These are phyloP conservation scores for Suzukiozyma palmioleophila DNA, from an alignment of 1,139 yeast species.

Conservation along the genomic window DNA sequence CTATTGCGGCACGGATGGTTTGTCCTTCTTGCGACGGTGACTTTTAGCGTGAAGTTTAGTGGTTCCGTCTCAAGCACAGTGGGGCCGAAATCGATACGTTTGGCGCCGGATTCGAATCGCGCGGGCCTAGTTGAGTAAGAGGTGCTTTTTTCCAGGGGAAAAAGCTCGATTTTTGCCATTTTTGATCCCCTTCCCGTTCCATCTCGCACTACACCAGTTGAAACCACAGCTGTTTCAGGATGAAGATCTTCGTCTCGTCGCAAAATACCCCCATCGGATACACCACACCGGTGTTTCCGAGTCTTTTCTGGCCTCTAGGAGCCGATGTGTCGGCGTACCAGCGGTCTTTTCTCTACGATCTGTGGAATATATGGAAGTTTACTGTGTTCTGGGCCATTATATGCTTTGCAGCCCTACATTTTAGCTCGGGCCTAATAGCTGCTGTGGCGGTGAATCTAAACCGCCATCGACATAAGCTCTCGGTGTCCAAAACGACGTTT, in stretches of 20 bases:
- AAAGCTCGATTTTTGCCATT: neutral
- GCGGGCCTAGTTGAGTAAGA: neutral
- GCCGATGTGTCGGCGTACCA: conserved; percentile 37
- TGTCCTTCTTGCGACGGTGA: too few relatives aligned
- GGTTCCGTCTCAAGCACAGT: too few relatives aligned
- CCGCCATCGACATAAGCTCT: conserved; percentile 16
- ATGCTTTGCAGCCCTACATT: conserved; percentile 58
- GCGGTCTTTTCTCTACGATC: conserved; percentile 60
- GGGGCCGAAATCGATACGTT: too few relatives aligned
- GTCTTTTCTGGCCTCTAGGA: conserved; percentile 69
- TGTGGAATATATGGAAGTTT: conserved; percentile 78
- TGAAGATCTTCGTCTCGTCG: conserved; percentile 29
- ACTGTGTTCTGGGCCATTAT: conserved; percentile 80
- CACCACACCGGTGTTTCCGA: conserved; percentile 73
- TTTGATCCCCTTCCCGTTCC: neutral
- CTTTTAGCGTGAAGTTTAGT: too few relatives aligned
- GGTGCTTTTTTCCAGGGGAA: neutral
- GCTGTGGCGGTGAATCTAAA: conserved; percentile 32
- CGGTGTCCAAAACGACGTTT: conserved; percentile 11
- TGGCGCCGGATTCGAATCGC: neutral
- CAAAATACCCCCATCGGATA: conserved; percentile 74
- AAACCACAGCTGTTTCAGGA: neutral
- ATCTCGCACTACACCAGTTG: neutral
- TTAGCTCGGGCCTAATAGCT: conserved; percentile 63
- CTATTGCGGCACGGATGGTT: too few relatives aligned